A percentile compares a stretch with the other conserved stretches of the same genome.
Conservation (phyloP, 805 yeast genomes). For the Saturnispora silvae region DNA sequence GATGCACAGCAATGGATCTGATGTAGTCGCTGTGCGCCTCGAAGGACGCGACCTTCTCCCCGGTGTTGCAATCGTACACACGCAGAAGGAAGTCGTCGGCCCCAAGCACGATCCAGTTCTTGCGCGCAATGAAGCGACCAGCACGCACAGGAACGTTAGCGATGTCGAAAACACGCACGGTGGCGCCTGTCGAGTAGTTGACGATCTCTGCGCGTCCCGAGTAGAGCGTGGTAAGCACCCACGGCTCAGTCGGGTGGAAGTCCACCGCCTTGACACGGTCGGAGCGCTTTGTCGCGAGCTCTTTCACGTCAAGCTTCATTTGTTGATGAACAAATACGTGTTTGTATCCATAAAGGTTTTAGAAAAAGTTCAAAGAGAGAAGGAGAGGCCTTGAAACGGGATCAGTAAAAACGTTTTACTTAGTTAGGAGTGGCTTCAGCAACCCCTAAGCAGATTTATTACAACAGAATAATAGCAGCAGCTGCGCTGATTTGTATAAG, state of each 20-base stretch:
- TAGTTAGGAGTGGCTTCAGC: too few relatives aligned
- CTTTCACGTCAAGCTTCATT: slow-evolving; percentile 43
- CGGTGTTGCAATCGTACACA: slow-evolving; percentile 90
- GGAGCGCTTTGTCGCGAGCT: slow-evolving; percentile 80
- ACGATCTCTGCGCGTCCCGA: slow-evolving; percentile 88
- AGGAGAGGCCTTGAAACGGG: too few relatives aligned
- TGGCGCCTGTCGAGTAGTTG: slow-evolving; percentile 79
- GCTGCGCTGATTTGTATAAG: too few relatives aligned
- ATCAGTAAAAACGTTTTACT: too few relatives aligned
- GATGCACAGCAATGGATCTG: slow-evolving; percentile 89
- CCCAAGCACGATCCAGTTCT: slow-evolving; percentile 95
- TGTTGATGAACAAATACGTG: neutral
- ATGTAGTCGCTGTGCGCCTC: slow-evolving; percentile 98
- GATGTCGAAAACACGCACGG: slow-evolving; percentile 84
- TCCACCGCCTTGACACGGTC: slow-evolving; percentile 97
- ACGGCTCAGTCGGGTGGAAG: slow-evolving; percentile 96
- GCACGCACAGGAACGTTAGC: slow-evolving; percentile 95
- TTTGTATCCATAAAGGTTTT: too few relatives aligned
- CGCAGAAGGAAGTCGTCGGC: slow-evolving; percentile 92
- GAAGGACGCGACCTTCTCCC: slow-evolving; percentile 87
- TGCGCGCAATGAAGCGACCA: slow-evolving; percentile 89
- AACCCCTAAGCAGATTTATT: too few relatives aligned
- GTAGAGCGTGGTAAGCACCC: slow-evolving; percentile 87
- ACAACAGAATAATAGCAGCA: too few relatives aligned
- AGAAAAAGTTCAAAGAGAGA: too few relatives aligned